These are phyloP conservation scores for Suillus tomentosus DNA, from an alignment of 768 basidiomycete genomes.

Conservation along the genomic window DNA sequence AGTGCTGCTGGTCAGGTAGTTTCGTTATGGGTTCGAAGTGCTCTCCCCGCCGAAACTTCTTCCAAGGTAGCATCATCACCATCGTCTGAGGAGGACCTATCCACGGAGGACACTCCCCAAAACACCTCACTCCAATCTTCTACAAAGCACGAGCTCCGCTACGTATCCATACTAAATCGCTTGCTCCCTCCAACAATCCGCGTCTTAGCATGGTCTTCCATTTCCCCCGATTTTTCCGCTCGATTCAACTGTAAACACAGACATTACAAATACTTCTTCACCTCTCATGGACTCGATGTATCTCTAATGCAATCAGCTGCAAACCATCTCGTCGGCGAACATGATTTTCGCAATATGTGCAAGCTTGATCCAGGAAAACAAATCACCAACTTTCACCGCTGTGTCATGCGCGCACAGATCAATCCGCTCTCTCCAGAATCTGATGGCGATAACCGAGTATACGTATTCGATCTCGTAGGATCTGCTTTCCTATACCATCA, in stretches of 20 bases:
- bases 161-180: neutral
- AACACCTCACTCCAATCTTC: neutral
- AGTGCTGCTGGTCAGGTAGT: slow-evolving; percentile 94
- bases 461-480: slow-evolving; percentile 84
- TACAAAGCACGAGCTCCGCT: neutral
- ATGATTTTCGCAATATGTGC: slow-evolving; percentile 96
- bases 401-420: slow-evolving; percentile 68
- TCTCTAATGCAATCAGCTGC: slow-evolving; percentile 77
- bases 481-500: slow-evolving; percentile 94
- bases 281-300: slow-evolving; percentile 67
- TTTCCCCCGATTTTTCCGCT: slow-evolving; percentile 76
- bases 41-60: slow-evolving; percentile 34
- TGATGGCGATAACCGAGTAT: slow-evolving; percentile 27
- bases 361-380: slow-evolving; percentile 93
- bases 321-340: slow-evolving; percentile 72
- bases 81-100: too few relatives aligned
- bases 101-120: neutral
- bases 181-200: neutral
- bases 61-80: too few relatives aligned
- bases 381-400: slow-evolving; percentile 74
- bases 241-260: slow-evolving; percentile 84
- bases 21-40: slow-evolving; percentile 87
- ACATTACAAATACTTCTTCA: slow-evolving; percentile 96
- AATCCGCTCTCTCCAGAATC: slow-evolving; percentile 39
- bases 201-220: slow-evolving; percentile 91